Conservation (phyloP, 2,329 filamentous ascomycete genomes). For the Sodiomyces alkalinus region DNA sequence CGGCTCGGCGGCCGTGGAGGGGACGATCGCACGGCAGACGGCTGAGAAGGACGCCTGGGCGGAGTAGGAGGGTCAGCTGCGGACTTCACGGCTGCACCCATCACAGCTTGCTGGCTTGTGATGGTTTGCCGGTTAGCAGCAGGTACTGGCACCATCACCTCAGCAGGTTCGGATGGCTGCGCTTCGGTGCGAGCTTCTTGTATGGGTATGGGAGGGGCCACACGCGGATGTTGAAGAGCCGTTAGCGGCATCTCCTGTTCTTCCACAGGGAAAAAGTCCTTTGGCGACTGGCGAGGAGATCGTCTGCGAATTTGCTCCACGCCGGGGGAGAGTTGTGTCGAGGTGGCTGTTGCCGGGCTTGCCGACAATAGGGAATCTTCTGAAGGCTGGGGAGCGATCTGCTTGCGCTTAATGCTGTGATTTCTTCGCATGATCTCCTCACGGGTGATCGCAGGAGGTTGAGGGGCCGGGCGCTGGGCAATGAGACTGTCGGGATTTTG, state of each 20-base stretch:
- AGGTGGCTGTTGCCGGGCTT: constrained; percentile 22
- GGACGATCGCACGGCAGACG: constrained; percentile 2
- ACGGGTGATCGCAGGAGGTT: constrained; percentile 16
- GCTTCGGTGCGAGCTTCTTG: no score
- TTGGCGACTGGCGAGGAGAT: constrained; percentile 26
- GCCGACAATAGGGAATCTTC: constrained; percentile 5
- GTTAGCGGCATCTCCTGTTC: background rate
- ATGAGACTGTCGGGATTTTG: constrained; percentile 16
- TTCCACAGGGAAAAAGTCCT: background rate
- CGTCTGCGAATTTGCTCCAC: constrained; percentile 33
- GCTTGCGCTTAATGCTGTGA: constrained; percentile 22
- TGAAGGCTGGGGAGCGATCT: constrained; percentile 12
- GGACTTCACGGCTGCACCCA: background rate
- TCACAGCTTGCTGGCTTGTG: no score
- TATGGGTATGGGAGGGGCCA: no score
- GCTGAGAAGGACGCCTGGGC: constrained; percentile 3
- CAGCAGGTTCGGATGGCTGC: no score
- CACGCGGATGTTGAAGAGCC: no score
- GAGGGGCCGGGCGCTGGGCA: constrained; percentile 20
- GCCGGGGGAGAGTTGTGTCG: constrained; percentile 34
- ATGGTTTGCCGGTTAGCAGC: no score
- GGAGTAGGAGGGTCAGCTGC: background rate
- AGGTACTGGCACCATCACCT: no score
- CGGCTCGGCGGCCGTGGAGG: constrained; percentile 3
- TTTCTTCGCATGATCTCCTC: constrained; percentile 19